These are phyloP conservation scores for Cladosporium sp. DNA, from an alignment of 2,329 filamentous ascomycete species.

Conservation along the genomic window DNA sequence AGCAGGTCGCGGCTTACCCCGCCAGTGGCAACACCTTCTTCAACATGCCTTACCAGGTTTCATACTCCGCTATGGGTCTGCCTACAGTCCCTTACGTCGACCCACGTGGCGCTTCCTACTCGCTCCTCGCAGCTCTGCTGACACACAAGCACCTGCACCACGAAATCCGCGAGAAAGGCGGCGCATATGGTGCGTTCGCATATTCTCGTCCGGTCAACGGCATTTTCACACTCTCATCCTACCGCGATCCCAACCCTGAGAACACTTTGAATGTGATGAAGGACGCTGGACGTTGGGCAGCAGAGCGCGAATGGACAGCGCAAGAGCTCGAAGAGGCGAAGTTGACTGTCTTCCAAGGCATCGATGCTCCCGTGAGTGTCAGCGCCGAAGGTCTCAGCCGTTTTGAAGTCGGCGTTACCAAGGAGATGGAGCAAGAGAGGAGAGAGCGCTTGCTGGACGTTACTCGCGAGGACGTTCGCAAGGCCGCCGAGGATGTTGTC, in stretches of 20 bases:
- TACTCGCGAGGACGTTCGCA: conserved; percentile 70
- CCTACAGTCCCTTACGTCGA: conserved; percentile 81
- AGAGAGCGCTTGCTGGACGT: conserved; percentile 85
- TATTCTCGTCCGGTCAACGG: conserved; percentile 76
- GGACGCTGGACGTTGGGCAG: conserved; percentile 76
- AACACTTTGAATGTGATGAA: conserved; percentile 84
- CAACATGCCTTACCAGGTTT: conserved; percentile 93
- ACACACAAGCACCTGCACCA: conserved; percentile 97
- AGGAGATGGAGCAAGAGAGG: conserved; percentile 83
- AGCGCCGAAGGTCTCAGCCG: conserved; percentile 81
- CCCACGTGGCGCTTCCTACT: conserved; percentile 70
- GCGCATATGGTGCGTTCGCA: conserved; percentile 90
- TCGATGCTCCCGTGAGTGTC: conserved; percentile 84
- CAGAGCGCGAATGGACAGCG: conserved; percentile 73
- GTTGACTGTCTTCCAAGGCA: conserved; percentile 83
- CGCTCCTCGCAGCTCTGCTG: conserved; percentile 83
- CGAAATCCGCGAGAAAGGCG: conserved; percentile 95
- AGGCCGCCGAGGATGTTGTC: conserved; percentile 77
- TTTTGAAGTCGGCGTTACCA: conserved; percentile 79
- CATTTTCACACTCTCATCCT: conserved; percentile 91
- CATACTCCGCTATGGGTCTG: conserved; percentile 80
- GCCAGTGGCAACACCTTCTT: conserved; percentile 71
- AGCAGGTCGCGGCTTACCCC: conserved; percentile 26
- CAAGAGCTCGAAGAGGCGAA: conserved; percentile 94
- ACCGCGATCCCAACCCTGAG: conserved; percentile 89